Percentiles rank a stretch among this genome's conserved stretches.
phyloP scores from a whole-genome alignment of 768 basidiomycete genomes.

The Pleurotus djamor region DNA sequence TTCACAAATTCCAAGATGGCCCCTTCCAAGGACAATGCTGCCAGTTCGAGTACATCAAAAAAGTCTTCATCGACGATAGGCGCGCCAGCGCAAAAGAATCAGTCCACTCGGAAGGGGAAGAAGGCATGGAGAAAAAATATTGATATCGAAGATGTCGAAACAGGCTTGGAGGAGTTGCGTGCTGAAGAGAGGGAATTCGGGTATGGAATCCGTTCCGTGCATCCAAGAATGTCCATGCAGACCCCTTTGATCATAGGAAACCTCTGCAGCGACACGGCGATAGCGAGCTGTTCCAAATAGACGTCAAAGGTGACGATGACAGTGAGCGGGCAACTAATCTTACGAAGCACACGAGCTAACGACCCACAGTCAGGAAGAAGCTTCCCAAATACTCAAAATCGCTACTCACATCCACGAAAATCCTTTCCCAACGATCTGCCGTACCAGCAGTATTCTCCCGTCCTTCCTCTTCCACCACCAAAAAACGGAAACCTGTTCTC shows the following conservation, averaged over 20 bases:
- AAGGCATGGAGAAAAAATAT: constrained; percentile 93
- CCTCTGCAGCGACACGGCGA: constrained; percentile 66
- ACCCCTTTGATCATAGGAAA: constrained; percentile 35
- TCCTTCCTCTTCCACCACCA: constrained; percentile 15
- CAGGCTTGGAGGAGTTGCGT: constrained; percentile 32
- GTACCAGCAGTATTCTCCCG: constrained; percentile 82
- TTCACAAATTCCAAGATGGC: no score
- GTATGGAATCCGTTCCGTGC: not conserved
- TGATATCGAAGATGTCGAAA: constrained; percentile 68
- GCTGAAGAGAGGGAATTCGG: constrained; percentile 22
- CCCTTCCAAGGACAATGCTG: no score
- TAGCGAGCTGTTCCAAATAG: constrained; percentile 76
- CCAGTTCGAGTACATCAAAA: no score
- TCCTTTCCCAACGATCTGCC: constrained; percentile 84
- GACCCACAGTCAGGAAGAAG: constrained; percentile 51
- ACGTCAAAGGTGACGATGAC: constrained; percentile 74
- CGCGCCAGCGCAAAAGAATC: constrained; percentile 60
- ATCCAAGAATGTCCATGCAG: not conserved
- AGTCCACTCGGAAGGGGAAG: constrained; percentile 87
- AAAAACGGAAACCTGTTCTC: constrained; percentile 45
- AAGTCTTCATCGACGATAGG: constrained; percentile 32
- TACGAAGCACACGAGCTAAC: not conserved
- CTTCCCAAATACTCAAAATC: constrained; percentile 53
- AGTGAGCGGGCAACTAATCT: constrained; percentile 35
- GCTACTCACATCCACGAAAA: constrained; percentile 68